Percentiles rank a stretch among this genome's conserved stretches.
These are phyloP conservation scores for Rosellinia necatrix DNA, from an alignment of 2,329 filamentous ascomycete genomes.

Conservation along the genomic window DNA sequence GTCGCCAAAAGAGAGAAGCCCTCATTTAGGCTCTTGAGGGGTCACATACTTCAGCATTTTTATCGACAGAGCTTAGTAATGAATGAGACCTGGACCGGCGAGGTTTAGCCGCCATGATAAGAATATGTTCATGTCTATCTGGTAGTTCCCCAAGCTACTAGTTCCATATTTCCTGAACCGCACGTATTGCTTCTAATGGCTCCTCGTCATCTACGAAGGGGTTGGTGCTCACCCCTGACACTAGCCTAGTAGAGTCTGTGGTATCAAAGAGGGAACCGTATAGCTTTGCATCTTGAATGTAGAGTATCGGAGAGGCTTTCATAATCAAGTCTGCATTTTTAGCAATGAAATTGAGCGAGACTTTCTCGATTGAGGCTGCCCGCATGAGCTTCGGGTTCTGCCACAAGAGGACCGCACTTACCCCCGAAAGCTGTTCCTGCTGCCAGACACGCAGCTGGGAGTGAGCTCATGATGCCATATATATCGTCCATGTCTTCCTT, in stretches of 20 bases:
- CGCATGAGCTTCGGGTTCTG: background rate
- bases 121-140: slow-evolving; percentile 30
- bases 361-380: slow-evolving; percentile 14
- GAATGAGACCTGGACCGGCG: slow-evolving; percentile 9
- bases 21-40: too few species aligned
- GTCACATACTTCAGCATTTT: too few species aligned
- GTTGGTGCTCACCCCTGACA: slow-evolving; percentile 42
- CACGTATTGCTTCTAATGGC: slow-evolving; percentile 33
- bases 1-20: too few species aligned
- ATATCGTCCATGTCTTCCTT: slow-evolving; percentile 39
- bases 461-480: slow-evolving; percentile 47
- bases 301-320: slow-evolving; percentile 43
- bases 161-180: slow-evolving; percentile 14
- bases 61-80: too few species aligned
- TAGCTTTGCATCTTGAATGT: slow-evolving; percentile 46
- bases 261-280: slow-evolving; percentile 42
- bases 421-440: slow-evolving; percentile 40
- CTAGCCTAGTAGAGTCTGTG: slow-evolving; percentile 36
- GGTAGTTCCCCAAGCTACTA: slow-evolving; percentile 33
- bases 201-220: slow-evolving; percentile 47
- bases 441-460: slow-evolving; percentile 44
- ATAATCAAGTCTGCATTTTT: slow-evolving; percentile 41
- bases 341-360: slow-evolving; percentile 14
- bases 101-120: slow-evolving; percentile 15
- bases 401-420: slow-evolving; percentile 22